Evolutionary conservation across 805 yeast species (phyloP).

Genomic region (Saturnispora besseyi): DNA sequence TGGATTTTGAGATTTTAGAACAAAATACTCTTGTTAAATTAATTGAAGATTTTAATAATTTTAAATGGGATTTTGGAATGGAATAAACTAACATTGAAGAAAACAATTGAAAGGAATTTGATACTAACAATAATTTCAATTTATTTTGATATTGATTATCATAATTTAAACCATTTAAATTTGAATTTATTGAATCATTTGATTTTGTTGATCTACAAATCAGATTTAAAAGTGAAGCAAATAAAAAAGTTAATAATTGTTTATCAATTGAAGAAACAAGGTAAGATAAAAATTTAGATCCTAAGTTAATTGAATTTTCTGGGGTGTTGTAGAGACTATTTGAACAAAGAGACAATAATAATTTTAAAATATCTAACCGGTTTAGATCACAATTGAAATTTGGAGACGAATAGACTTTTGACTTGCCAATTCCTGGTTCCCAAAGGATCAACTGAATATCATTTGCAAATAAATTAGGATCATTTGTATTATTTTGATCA

Average conservation of each 20-base stretch:
- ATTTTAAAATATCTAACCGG: constrained; percentile 56
- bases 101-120: constrained; percentile 54
- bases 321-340: constrained; percentile 46
- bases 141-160: constrained; percentile 27
- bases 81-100: constrained; percentile 55
- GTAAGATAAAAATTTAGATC: constrained; percentile 53
- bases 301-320: constrained; percentile 35
- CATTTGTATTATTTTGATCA: constrained; percentile 2
- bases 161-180: constrained; percentile 33
- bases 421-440: constrained; percentile 72
- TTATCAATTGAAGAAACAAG: constrained; percentile 44
- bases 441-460: constrained; percentile 42
- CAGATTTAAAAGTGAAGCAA: constrained; percentile 64
- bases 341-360: constrained; percentile 54
- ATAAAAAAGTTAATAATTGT: constrained; percentile 38
- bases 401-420: constrained; percentile 23
- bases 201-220: constrained; percentile 41
- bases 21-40: constrained; percentile 33
- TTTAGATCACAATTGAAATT: constrained; percentile 45
- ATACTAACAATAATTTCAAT: constrained; percentile 38
- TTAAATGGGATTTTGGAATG: constrained; percentile 39
- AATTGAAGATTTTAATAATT: constrained; percentile 31
- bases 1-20: constrained; percentile 44
- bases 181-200: constrained; percentile 15
- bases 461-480: constrained; percentile 12